phyloP scores from a whole-genome alignment of 257 asterid species.

The Agastache rugosa region DNA sequence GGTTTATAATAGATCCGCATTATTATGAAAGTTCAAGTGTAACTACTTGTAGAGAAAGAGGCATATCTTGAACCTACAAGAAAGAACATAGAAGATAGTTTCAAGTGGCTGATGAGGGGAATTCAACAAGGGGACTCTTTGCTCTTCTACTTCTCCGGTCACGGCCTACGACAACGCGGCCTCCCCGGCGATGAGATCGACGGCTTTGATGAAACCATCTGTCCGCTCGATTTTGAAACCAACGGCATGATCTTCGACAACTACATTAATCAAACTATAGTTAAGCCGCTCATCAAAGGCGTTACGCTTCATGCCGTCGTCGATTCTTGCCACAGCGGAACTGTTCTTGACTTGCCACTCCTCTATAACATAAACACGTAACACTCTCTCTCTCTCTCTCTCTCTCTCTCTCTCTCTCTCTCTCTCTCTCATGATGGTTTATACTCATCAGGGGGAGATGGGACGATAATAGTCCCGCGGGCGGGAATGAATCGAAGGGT shows the following conservation, averaged over 20 bases:
- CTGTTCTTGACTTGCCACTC: slow-evolving; percentile 67
- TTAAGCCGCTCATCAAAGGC: slow-evolving; percentile 55
- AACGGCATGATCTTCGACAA: slow-evolving; percentile 66
- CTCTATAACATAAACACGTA: slow-evolving; percentile 46
- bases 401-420: not conserved
- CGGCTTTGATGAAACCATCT: slow-evolving; percentile 47
- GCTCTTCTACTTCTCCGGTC: slow-evolving; percentile 51
- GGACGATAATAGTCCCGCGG: slow-evolving; percentile 51
- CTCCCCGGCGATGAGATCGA: slow-evolving; percentile 44
- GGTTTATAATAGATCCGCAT: too few relatives aligned
- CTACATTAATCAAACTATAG: slow-evolving; percentile 54
- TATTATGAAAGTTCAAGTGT: too few relatives aligned
- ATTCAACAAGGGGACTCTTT: slow-evolving; percentile 44
- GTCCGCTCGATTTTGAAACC: slow-evolving; percentile 66
- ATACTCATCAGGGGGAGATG: slow-evolving; percentile 50
- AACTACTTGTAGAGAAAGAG: slow-evolving; percentile 49
- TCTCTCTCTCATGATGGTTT: not conserved
- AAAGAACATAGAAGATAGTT: slow-evolving; percentile 44
- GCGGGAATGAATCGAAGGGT: slow-evolving; percentile 43
- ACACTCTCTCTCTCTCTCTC: not conserved
- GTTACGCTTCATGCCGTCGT: slow-evolving; percentile 73
- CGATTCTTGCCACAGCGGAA: slow-evolving; percentile 88
- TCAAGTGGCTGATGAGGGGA: slow-evolving; percentile 46
- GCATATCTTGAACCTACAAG: slow-evolving; percentile 53
- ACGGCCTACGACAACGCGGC: slow-evolving; percentile 39